Evolutionary conservation across 768 basidiomycete species (phyloP), one percentile per base, ranked within the genome.

Genomic region (Suillus subluteus): DNA sequence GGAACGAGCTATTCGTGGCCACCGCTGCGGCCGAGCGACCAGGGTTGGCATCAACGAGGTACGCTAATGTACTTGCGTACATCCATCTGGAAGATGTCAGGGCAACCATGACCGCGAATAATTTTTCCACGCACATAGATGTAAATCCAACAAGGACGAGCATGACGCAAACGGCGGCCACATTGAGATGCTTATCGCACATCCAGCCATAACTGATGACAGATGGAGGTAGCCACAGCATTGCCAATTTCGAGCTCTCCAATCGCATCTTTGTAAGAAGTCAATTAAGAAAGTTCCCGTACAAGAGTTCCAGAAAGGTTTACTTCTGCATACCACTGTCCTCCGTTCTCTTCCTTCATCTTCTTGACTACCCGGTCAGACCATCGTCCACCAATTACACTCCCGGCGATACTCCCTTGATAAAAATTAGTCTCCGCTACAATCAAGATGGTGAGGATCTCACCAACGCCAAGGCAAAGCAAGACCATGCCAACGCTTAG

Each of bases 31-130:
- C 87, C 2, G 92, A 92, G 37, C 91, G 85, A 11, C 95, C 95
- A 7, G 83, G 81, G 74, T 96, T 98, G 6, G 93, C 87, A 71
- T 98, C 95, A 18, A 96, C 93, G 41, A 96, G 82, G 71, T 95
- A 96, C 0, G 95, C 91, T 38, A 96, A 78, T 0, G 91, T 90
- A 61, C 87, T 87, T 18, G 87, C 78, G 73, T 91, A 91, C 58
- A 89, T 86, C 77, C 82, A 82, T 70, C 85, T 87, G 66, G 3
- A 65, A 64, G 41, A 66, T 63, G 66, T 66, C 46, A 63, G 30
- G 4, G 13, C 32, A 32, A 26, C 23, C 38, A 62, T 32, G 26
- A 62, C 58, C 18, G 12, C 37, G 38, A 30, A 37, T 21, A 40
- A 52, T 40, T 15, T 48, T 35, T 30, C 16, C 4, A 75, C 88